Evolutionary conservation across 495 filamentous ascomycete genomes (phyloP).

Genomic region (Penicillium argentinense): DNA sequence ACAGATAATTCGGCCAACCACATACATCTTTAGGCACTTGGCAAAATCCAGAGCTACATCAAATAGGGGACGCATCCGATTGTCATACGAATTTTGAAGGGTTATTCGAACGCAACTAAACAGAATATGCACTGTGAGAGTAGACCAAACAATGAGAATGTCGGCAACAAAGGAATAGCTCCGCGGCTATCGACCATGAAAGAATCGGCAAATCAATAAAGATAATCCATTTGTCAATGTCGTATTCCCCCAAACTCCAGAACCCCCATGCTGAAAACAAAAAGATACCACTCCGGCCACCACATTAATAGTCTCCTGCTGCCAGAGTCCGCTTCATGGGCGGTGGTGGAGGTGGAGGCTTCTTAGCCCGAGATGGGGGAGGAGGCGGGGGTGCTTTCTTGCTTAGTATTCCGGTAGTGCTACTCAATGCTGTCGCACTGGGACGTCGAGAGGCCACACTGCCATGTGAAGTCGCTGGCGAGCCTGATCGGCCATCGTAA

Average conservation of each 20-base stretch:
- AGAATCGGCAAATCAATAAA: neutral
- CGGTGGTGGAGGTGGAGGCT: slow-evolving; percentile 63
- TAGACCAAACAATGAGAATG: no score
- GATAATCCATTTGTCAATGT: neutral
- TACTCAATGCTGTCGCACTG: slow-evolving; percentile 48
- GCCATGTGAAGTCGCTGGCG: slow-evolving; percentile 62
- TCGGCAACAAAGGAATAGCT: no score
- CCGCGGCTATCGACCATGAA: no score
- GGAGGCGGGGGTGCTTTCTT: slow-evolving; percentile 81
- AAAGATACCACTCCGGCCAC: no score
- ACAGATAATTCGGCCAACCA: no score
- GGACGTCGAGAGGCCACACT: slow-evolving; percentile 58
- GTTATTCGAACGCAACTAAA: no score
- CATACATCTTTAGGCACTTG: no score
- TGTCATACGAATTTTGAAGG: no score
- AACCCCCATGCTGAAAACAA: slow-evolving; percentile 12
- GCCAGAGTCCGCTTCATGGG: slow-evolving; percentile 48
- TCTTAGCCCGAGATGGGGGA: slow-evolving; percentile 78
- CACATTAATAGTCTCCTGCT: no score
- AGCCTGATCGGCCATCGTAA: slow-evolving; percentile 53
- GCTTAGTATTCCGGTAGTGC: slow-evolving; percentile 29
- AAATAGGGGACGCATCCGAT: no score
- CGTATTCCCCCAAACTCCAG: slow-evolving; percentile 11
- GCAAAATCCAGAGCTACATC: no score
- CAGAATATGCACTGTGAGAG: no score